These are phyloP conservation scores for Annulohypoxylon truncatum DNA, from an alignment of 2,329 filamentous ascomycete genomes.

Conservation along the genomic window DNA sequence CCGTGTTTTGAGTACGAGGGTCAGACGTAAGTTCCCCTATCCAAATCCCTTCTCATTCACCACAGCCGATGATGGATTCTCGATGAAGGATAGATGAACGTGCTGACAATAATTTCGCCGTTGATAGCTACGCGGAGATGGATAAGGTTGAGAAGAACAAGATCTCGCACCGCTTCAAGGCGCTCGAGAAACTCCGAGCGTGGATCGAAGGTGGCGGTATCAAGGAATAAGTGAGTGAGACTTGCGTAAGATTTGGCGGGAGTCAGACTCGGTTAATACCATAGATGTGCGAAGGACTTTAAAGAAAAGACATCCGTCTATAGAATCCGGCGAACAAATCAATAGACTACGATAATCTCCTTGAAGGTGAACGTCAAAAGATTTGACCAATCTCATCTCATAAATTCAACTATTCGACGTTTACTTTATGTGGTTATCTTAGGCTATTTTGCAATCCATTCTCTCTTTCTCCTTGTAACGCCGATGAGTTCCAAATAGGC, in stretches of 20 bases:
- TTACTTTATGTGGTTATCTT: background rate
- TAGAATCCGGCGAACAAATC: background rate
- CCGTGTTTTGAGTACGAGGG: conserved; percentile 95
- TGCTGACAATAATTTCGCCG: background rate
- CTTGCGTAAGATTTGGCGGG: background rate
- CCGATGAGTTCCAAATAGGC: background rate
- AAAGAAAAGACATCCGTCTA: background rate
- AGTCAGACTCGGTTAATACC: background rate
- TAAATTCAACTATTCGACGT: background rate
- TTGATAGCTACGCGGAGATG: conserved; percentile 87
- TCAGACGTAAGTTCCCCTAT: conserved; percentile 70
- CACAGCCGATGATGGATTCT: background rate
- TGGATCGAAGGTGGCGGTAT: conserved; percentile 72
- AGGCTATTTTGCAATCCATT: background rate
- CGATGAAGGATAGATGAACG: background rate
- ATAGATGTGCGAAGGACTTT: background rate
- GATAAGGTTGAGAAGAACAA: conserved; percentile 86
- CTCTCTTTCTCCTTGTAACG: background rate
- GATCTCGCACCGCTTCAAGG: conserved; percentile 90
- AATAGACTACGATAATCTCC: background rate
- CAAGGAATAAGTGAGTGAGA: conserved; percentile 35
- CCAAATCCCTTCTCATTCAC: background rate
- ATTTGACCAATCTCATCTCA: background rate
- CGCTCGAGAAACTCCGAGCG: conserved; percentile 84
- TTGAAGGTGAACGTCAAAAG: background rate